Conservation (phyloP, 2,329 filamentous ascomycete species). For the Leptodontidium sp. region DNA sequence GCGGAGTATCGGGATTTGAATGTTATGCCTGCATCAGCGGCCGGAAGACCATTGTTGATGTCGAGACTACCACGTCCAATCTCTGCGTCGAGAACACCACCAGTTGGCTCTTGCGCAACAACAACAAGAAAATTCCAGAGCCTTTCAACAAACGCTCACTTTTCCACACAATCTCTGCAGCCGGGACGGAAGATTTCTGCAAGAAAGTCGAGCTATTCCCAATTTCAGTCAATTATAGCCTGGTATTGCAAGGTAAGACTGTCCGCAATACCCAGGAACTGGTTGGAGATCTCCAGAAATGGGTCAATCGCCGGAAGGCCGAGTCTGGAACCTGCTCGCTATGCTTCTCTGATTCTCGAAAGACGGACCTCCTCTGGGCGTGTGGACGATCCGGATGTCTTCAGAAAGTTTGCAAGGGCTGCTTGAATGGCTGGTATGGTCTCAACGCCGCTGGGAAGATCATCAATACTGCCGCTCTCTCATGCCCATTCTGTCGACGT, state of each 20-base stretch:
- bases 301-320: constrained; percentile 28
- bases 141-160: constrained; percentile 33
- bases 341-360: constrained; percentile 31
- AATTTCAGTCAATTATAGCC: neutral
- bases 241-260: constrained; percentile 31
- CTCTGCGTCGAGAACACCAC: constrained; percentile 27
- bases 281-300: constrained; percentile 26
- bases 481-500: constrained; percentile 35
- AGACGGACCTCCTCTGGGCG: constrained; percentile 25
- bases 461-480: constrained; percentile 33
- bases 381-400: constrained; percentile 32
- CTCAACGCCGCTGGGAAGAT: constrained; percentile 31
- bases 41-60: constrained; percentile 29
- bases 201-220: constrained; percentile 32
- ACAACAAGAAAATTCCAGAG: constrained; percentile 31
- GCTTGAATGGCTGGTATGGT: constrained; percentile 34
- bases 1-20: constrained; percentile 25
- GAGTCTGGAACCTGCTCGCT: constrained; percentile 32
- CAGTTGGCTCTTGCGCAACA: constrained; percentile 30
- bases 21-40: constrained; percentile 31
- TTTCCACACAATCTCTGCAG: constrained; percentile 28
- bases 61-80: constrained; percentile 27
- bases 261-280: constrained; percentile 29
- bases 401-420: constrained; percentile 29
- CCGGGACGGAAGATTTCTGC: constrained; percentile 24